Conservation (phyloP, 768 basidiomycete species). For the Mycena metata region DNA sequence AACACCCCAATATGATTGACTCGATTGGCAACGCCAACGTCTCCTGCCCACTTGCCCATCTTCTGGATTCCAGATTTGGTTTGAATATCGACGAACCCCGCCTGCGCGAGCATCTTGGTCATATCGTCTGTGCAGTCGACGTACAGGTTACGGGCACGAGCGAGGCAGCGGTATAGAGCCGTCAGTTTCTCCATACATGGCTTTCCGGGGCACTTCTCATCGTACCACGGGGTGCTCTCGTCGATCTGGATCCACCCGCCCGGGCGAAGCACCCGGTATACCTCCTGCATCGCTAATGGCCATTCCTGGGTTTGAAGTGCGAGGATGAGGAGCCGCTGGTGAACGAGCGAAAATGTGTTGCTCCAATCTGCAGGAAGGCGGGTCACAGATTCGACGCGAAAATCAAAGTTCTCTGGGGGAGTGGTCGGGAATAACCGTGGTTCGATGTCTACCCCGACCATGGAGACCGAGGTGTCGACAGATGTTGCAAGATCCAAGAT, state of each 20-base stretch:
- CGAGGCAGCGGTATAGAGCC: conserved; percentile 19
- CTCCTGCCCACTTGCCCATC: conserved; percentile 31
- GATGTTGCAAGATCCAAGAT: conserved; percentile 26
- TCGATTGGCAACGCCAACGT: conserved; percentile 18
- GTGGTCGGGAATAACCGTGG: conserved; percentile 24
- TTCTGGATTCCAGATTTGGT: conserved; percentile 33
- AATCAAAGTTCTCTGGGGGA: conserved; percentile 26
- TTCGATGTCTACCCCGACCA: conserved; percentile 36
- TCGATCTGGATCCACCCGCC: conserved; percentile 38
- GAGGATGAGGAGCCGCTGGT: conserved; percentile 36
- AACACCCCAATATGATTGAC: conserved; percentile 24
- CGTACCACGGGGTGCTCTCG: conserved; percentile 23
- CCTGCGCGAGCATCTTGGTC: conserved; percentile 33
- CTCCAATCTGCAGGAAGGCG: conserved; percentile 32
- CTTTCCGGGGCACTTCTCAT: conserved; percentile 22
- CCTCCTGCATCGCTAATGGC: conserved; percentile 27
- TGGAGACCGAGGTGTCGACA: conserved; percentile 29
- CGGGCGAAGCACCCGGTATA: conserved; percentile 36
- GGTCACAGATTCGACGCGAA: conserved; percentile 24
- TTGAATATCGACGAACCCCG: conserved; percentile 36
- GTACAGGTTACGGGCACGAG: conserved; percentile 23
- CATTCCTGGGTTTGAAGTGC: conserved; percentile 31
- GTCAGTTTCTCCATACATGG: conserved; percentile 31
- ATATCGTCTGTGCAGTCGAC: conserved; percentile 28
- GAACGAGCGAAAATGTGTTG: conserved; percentile 33